Conservation (phyloP, 257 asterid genomes). For the Jaltomata sinuosa region DNA sequence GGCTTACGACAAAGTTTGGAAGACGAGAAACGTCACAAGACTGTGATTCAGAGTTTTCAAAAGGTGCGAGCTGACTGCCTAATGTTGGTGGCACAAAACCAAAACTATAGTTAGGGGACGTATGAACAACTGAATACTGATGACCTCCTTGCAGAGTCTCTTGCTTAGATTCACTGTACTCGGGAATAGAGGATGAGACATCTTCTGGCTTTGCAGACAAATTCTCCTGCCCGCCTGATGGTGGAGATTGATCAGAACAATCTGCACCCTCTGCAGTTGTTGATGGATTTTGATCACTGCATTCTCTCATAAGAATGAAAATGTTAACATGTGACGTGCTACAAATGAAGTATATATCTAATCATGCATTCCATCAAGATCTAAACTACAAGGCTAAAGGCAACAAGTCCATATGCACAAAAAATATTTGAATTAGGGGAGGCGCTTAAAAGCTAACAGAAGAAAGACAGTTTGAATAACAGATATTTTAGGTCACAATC, state of each 20-base stretch:
- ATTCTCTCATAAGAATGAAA: neutral
- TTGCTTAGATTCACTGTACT: slow-evolving; percentile 40
- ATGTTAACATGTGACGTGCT: neutral
- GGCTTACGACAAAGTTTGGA: slow-evolving; percentile 66
- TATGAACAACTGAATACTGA: slow-evolving; percentile 37
- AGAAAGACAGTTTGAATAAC: neutral
- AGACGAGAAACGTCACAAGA: slow-evolving; percentile 53
- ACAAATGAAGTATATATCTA: neutral
- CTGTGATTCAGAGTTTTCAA: slow-evolving; percentile 57
- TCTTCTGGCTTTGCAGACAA: slow-evolving; percentile 37
- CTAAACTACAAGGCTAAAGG: neutral
- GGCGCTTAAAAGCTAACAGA: neutral
- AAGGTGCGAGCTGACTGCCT: slow-evolving; percentile 42
- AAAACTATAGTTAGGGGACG: slow-evolving; percentile 48
- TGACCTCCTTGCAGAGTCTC: slow-evolving; percentile 50
- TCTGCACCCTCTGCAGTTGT: slow-evolving; percentile 38
- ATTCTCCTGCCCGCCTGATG: slow-evolving; percentile 32
- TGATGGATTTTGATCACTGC: slow-evolving; percentile 47
- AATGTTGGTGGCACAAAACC: slow-evolving; percentile 56
- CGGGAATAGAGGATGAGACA: slow-evolving; percentile 38
- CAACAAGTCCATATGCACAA: neutral
- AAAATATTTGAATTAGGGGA: neutral
- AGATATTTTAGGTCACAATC: neutral
- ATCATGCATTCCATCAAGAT: neutral
- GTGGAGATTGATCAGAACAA: slow-evolving; percentile 37